These are phyloP conservation scores for Gamsiella multidivaricata DNA, from an alignment of 192 early-diverging fungal genomes.

Conservation along the genomic window DNA sequence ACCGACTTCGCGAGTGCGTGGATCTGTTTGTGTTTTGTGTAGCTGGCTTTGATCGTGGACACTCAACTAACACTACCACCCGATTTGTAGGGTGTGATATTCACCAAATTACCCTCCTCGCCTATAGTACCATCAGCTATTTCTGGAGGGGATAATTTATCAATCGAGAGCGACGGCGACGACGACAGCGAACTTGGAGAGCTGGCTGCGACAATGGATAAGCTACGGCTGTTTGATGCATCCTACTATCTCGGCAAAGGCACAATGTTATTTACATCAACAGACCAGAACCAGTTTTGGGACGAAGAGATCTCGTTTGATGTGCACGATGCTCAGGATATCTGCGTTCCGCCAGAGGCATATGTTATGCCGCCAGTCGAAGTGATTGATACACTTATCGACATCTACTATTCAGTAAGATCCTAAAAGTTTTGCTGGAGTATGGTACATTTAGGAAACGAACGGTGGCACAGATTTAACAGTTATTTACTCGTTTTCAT, in stretches of 20 bases:
- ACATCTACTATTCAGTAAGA: constrained; percentile 45
- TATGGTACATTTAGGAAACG: too few relatives aligned
- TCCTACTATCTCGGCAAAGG: constrained; percentile 46
- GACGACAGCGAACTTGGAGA: constrained; percentile 26
- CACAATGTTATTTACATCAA: constrained; percentile 46
- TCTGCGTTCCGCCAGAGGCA: constrained; percentile 36
- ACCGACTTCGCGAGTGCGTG: not conserved
- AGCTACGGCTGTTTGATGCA: constrained; percentile 43
- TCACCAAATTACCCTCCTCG: too few relatives aligned
- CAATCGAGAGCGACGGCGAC: constrained; percentile 11
- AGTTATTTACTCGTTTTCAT: not conserved
- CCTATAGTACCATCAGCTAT: too few relatives aligned
- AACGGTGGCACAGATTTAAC: too few relatives aligned
- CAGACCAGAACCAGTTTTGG: constrained; percentile 42
- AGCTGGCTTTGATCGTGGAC: too few relatives aligned
- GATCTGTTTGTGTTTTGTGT: not conserved
- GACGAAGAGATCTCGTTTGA: constrained; percentile 52
- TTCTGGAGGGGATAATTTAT: too few relatives aligned
- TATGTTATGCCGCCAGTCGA: constrained; percentile 27
- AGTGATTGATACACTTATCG: constrained; percentile 45
- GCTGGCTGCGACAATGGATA: constrained; percentile 46
- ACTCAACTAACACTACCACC: too few relatives aligned
- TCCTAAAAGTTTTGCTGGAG: too few relatives aligned
- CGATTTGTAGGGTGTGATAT: too few relatives aligned
- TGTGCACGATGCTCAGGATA: constrained; percentile 32